A percentile compares a stretch with the other conserved stretches of the same genome.
phyloP scores from a whole-genome alignment of 768 basidiomycete genomes.

The Auriculariales sp. region DNA sequence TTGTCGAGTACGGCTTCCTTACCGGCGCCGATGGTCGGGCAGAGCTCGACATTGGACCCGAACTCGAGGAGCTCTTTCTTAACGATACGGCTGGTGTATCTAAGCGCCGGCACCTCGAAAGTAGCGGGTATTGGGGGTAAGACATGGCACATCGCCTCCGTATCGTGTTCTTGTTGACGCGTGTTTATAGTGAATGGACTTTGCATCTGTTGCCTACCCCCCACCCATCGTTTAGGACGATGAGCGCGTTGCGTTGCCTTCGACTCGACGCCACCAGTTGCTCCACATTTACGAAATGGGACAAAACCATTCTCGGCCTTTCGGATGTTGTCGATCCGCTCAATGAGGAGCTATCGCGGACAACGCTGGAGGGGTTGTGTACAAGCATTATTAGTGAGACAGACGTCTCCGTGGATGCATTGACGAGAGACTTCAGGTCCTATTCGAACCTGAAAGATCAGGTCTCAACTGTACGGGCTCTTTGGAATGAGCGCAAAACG shows the following conservation, averaged over 20 bases:
- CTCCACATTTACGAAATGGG: too few species aligned
- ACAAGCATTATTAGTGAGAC: too few species aligned
- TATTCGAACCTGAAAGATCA: conserved; percentile 1
- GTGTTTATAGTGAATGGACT: conserved; percentile 55
- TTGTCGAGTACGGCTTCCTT: conserved; percentile 87
- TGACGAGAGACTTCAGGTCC: conserved; percentile 3
- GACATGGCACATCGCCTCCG: conserved; percentile 8
- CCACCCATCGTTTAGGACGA: conserved; percentile 69
- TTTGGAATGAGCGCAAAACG: conserved; percentile 3
- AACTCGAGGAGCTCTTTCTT: background rate
- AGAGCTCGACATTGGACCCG: conserved; percentile 7
- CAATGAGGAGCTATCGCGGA: too few species aligned
- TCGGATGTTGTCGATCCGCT: too few species aligned
- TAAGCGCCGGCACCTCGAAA: conserved; percentile 40
- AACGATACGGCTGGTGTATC: conserved; percentile 18
- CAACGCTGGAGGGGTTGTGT: too few species aligned
- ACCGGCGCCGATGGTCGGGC: conserved; percentile 8
- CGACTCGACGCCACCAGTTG: conserved; percentile 31
- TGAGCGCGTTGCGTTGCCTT: conserved; percentile 55
- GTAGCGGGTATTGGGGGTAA: conserved; percentile 78
- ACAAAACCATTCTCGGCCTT: too few species aligned
- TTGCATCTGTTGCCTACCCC: conserved; percentile 45
- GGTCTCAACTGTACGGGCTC: background rate
- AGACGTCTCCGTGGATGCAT: too few species aligned
- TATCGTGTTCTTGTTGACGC: background rate